Conservation (phyloP, 768 basidiomycete genomes). For the Leccinum uliginosum region DNA sequence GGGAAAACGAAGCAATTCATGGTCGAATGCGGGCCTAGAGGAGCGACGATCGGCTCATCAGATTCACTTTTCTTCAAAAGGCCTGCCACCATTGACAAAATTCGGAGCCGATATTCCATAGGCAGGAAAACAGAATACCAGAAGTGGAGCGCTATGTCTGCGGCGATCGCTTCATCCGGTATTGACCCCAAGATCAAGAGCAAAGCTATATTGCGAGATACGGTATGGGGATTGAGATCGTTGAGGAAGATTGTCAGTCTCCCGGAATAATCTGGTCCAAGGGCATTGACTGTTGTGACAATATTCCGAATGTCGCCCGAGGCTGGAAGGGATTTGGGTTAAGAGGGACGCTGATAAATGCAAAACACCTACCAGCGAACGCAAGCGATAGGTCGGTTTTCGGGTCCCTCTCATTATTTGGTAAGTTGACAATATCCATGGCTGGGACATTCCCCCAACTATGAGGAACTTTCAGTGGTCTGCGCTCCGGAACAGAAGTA, state of each 20-base stretch:
- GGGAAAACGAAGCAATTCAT: slow-evolving; percentile 14
- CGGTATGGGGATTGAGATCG: slow-evolving; percentile 30
- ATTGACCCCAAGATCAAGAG: slow-evolving; percentile 39
- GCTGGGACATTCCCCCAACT: slow-evolving; percentile 37
- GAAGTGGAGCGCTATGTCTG: slow-evolving; percentile 44
- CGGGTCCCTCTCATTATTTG: slow-evolving; percentile 19
- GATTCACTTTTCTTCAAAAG: slow-evolving; percentile 8
- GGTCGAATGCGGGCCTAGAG: slow-evolving; percentile 13
- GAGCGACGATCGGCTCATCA: slow-evolving; percentile 2
- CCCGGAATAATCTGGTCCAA: slow-evolving; percentile 40
- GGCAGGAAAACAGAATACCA: slow-evolving; percentile 47
- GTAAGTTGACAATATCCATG: slow-evolving; percentile 28
- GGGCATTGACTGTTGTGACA: slow-evolving; percentile 38
- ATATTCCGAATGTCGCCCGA: slow-evolving; percentile 49
- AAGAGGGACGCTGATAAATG: neutral
- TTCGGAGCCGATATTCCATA: slow-evolving; percentile 24
- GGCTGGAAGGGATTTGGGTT: slow-evolving; percentile 25
- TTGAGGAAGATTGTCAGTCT: slow-evolving; percentile 39
- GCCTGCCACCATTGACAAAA: slow-evolving; percentile 18
- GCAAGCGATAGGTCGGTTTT: slow-evolving; percentile 21
- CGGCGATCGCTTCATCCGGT: slow-evolving; percentile 31
- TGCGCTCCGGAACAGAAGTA: neutral
- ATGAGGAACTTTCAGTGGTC: neutral
- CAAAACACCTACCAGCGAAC: slow-evolving; percentile 20
- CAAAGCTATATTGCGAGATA: slow-evolving; percentile 39